Conservation (phyloP, 2,329 filamentous ascomycete genomes). For the Stenocarpella maydis region DNA sequence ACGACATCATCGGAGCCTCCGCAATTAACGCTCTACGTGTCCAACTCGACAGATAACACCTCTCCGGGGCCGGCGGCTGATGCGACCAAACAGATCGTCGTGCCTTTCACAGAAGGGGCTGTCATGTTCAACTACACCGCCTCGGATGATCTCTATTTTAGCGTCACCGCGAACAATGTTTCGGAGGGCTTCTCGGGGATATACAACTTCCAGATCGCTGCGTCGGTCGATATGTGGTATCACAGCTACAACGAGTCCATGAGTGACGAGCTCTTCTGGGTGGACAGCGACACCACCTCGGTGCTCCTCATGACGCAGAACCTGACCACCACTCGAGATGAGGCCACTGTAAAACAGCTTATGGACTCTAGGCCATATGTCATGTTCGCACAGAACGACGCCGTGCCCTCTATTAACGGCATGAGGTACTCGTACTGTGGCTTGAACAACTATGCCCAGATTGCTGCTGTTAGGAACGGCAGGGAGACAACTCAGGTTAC, state of each 20-base stretch:
- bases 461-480: slow-evolving; percentile 64
- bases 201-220: slow-evolving; percentile 85
- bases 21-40: slow-evolving; percentile 82
- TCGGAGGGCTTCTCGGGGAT: slow-evolving; percentile 66
- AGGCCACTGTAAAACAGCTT: slow-evolving; percentile 61
- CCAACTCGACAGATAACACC: slow-evolving; percentile 68
- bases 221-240: slow-evolving; percentile 81
- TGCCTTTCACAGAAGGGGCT: slow-evolving; percentile 73
- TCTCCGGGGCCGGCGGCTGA: slow-evolving; percentile 70
- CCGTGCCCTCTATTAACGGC: slow-evolving; percentile 69
- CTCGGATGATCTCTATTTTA: slow-evolving; percentile 76
- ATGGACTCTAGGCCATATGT: slow-evolving; percentile 71
- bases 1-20: slow-evolving; percentile 61
- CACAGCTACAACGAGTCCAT: slow-evolving; percentile 66
- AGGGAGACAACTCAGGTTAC: slow-evolving; percentile 56
- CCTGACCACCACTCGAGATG: slow-evolving; percentile 65
- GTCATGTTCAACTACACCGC: slow-evolving; percentile 69
- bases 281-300: slow-evolving; percentile 84
- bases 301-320: slow-evolving; percentile 83
- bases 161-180: slow-evolving; percentile 74
- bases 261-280: slow-evolving; percentile 69
- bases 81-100: slow-evolving; percentile 51
- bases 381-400: slow-evolving; percentile 75
- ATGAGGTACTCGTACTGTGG: slow-evolving; percentile 85
- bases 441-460: slow-evolving; percentile 70